Conservation (phyloP, 306 rosid species). For the Begonia masoniana region DNA sequence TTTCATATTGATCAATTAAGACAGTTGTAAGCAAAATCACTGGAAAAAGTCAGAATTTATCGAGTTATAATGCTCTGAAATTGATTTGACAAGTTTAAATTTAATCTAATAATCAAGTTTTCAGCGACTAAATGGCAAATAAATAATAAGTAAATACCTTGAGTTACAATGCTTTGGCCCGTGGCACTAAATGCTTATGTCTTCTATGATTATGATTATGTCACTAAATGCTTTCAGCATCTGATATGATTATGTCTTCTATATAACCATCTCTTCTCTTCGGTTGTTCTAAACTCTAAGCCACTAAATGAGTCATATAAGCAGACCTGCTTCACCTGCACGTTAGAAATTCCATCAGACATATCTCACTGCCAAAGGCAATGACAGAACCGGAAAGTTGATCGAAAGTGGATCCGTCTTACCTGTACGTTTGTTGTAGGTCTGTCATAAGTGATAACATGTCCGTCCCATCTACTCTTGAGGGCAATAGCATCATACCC, state of each 20-base stretch:
- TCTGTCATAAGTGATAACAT: constrained; percentile 32
- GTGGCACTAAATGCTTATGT: constrained; percentile 41
- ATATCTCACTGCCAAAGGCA: constrained; percentile 82
- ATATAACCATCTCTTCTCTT: constrained; percentile 87
- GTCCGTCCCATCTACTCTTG: constrained; percentile 96
- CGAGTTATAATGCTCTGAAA: no score
- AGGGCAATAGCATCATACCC: constrained; percentile 85
- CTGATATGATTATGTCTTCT: constrained; percentile 39
- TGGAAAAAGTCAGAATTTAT: constrained; percentile 7
- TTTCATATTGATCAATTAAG: constrained; percentile 57
- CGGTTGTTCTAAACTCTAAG: constrained; percentile 53
- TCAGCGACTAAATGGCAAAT: no score
- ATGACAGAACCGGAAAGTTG: constrained; percentile 52
- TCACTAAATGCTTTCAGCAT: constrained; percentile 33
- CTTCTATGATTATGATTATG: no score
- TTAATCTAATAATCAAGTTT: no score
- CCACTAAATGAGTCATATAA: constrained; percentile 58
- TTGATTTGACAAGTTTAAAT: no score
- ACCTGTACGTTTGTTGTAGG: constrained; percentile 71
- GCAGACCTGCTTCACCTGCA: constrained; percentile 55
- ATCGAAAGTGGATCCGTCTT: constrained; percentile 50
- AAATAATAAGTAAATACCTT: no score
- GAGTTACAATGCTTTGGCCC: constrained; percentile 24
- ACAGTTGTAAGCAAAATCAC: constrained; percentile 57
- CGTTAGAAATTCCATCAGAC: constrained; percentile 89